Evolutionary conservation across 768 basidiomycete genomes (phyloP).

Genomic region (Leccinum sublutescens): DNA sequence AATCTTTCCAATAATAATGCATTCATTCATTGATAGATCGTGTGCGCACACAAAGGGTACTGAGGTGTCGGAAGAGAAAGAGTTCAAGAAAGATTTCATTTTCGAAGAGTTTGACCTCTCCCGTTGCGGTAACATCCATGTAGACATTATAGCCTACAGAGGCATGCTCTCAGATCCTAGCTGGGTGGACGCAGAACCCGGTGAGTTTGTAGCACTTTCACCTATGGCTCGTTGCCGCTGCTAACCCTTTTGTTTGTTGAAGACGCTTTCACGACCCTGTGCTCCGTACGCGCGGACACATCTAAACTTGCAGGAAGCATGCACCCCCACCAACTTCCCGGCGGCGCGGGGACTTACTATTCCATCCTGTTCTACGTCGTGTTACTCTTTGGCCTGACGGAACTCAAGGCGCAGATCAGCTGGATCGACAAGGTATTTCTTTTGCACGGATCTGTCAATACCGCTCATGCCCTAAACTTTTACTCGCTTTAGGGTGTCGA

Average conservation of each 20-base stretch:
- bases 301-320: conserved; percentile 12
- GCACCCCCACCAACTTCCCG: conserved; percentile 12
- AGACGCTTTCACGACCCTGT: conserved; percentile 13
- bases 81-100: conserved; percentile 14
- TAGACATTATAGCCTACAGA: conserved; percentile 17
- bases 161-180: conserved; percentile 1
- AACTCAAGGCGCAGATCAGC: conserved; percentile 49
- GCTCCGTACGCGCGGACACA: conserved; percentile 10
- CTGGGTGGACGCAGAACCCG: conserved; percentile 10
- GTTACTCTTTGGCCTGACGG: conserved; percentile 51
- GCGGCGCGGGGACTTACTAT: conserved; percentile 11
- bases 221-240: neutral
- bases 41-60: conserved; percentile 1
- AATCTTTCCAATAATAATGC: neutral
- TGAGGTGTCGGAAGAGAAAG: conserved; percentile 14
- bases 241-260: neutral
- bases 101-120: conserved; percentile 18
- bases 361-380: conserved; percentile 33
- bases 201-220: neutral
- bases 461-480: neutral
- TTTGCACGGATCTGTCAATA: neutral
- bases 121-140: conserved; percentile 12
- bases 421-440: conserved; percentile 43
- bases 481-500: conserved; percentile 32
- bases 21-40: neutral